Evolutionary conservation across 768 basidiomycete species (phyloP), one percentile per base, ranked within the genome.

Genomic region (Podaxis rugospora): DNA sequence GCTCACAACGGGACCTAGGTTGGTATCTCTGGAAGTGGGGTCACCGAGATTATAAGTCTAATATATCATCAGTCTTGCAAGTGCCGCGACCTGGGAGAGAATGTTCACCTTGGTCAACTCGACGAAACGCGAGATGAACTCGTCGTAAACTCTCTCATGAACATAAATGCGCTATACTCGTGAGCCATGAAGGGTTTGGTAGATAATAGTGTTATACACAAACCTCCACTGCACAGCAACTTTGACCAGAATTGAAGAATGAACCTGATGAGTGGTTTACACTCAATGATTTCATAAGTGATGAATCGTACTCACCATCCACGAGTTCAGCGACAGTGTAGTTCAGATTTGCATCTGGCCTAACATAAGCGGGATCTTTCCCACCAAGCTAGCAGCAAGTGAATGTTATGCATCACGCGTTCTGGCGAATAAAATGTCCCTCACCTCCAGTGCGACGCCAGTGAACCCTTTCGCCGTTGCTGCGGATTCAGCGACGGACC

Each of bases 171-270:
- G 84, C 89, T 93, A 66, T 7, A 18, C 57, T 35, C 32, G 46
- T 14, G 10, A 62, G 47, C n/a, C 37, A 32, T 1, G 14, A 47
- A 23, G 14, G 27, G 44, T 9, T 21, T n/a, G 27, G 21, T 21
- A 14, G 36, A n/a, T 23, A 13, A 27, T 36, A 44, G 36, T 13
- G 23, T 10, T 25, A 18, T 5, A 37, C 4, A 68, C 76, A 14
- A 63, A 90, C 91, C 79, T 99, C 97, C 62, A 98, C 78, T 0
- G 90, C 86, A 69, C 96, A 98, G 73, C 96, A 98, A 64, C 93
- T 95, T 74, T 99, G 97, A 1, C 97, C 97, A 14, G 95, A 95
- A 74, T 98, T 98, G 80, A 94, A 99, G 75, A 95, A 88, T 3
- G 93, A 89, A 39, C 93, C 92, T 93, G 66, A 1, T 42, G 21